These are phyloP conservation scores for Fusarium oligoseptatum DNA, from an alignment of 2,329 filamentous ascomycete species.

Conservation along the genomic window DNA sequence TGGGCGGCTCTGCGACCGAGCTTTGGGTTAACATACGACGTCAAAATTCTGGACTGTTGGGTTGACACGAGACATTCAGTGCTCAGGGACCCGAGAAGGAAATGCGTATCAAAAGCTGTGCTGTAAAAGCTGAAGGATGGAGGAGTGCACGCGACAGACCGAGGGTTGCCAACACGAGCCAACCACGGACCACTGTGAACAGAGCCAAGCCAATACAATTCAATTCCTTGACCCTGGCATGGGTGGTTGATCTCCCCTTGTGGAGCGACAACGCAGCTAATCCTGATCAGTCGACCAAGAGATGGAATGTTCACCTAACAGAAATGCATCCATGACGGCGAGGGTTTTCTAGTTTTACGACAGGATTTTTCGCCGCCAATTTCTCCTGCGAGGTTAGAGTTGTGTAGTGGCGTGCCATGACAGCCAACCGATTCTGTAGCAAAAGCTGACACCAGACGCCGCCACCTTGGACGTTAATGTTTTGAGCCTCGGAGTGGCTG, in stretches of 20 bases:
- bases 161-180: constrained; percentile 21
- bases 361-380: background rate
- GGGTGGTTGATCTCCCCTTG: constrained; percentile 22
- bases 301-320: constrained; percentile 20
- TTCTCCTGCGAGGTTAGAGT: constrained; percentile 33
- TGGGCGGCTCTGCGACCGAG: background rate
- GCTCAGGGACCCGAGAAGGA: background rate
- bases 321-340: constrained; percentile 16
- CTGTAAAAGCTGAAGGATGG: background rate
- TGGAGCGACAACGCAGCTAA: constrained; percentile 29
- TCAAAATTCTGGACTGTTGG: background rate
- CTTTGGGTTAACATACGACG: background rate
- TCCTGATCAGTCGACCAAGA: constrained; percentile 13
- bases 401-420: constrained; percentile 28
- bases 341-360: constrained; percentile 2
- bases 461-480: constrained; percentile 25
- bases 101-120: background rate
- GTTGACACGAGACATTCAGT: background rate
- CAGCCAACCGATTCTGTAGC: constrained; percentile 25
- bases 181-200: constrained; percentile 15
- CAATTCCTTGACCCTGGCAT: constrained; percentile 2
- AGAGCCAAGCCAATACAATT: constrained; percentile 11
- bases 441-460: constrained; percentile 19
- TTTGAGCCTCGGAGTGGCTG: constrained; percentile 29
- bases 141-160: constrained; percentile 24